Conservation (phyloP, 2,329 filamentous ascomycete genomes). For the Colletotrichum horii region DNA sequence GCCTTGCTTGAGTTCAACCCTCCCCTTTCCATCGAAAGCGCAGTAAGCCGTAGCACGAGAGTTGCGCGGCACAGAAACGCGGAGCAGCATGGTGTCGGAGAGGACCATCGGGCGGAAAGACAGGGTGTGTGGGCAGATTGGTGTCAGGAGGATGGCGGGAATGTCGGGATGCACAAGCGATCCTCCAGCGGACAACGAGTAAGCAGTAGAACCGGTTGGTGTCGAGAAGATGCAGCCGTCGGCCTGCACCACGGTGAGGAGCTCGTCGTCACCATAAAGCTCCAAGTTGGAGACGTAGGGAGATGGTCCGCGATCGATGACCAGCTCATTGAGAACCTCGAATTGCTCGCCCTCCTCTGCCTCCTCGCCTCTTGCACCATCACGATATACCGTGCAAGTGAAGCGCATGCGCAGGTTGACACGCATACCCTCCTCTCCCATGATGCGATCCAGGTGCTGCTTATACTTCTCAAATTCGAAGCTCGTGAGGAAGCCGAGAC, state of each 20-base stretch:
- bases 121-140: slow-evolving; percentile 95
- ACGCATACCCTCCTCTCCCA: slow-evolving; percentile 95
- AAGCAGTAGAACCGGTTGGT: slow-evolving; percentile 92
- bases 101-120: slow-evolving; percentile 98
- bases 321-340: slow-evolving; percentile 96
- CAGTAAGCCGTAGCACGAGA: slow-evolving; percentile 95
- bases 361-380: slow-evolving; percentile 63
- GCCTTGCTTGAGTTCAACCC: slow-evolving; percentile 89
- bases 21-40: slow-evolving; percentile 96
- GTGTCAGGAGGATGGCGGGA: slow-evolving; percentile 93
- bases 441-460: slow-evolving; percentile 83
- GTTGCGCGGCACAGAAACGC: slow-evolving; percentile 82
- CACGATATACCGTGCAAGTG: slow-evolving; percentile 93
- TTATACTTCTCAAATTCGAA: slow-evolving; percentile 91
- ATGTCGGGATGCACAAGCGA: slow-evolving; percentile 97
- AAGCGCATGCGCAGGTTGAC: slow-evolving; percentile 99
- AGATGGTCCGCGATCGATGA: slow-evolving; percentile 95
- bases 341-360: slow-evolving; percentile 93
- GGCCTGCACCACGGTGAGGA: slow-evolving; percentile 93
- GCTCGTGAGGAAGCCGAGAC: slow-evolving; percentile 85
- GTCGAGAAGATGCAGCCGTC: slow-evolving; percentile 98
- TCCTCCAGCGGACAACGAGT: slow-evolving; percentile 93
- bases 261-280: slow-evolving; percentile 92
- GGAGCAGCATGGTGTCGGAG: slow-evolving; percentile 90
- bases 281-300: slow-evolving; percentile 98